phyloP scores from a whole-genome alignment of 441 rosid genomes.

The Corymbia calophylla region DNA sequence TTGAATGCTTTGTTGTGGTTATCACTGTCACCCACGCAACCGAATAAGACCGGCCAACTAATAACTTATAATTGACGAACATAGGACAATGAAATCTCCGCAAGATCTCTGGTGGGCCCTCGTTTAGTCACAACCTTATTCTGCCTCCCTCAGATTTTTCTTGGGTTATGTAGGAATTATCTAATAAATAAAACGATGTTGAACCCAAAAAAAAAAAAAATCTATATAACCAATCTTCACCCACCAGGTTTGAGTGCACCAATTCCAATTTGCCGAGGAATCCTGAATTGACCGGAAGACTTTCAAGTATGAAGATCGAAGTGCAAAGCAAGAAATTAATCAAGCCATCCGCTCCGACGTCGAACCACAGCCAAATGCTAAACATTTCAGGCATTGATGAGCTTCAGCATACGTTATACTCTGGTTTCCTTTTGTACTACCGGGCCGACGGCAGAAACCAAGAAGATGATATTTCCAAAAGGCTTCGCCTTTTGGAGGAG shows the following conservation, averaged over 20 bases:
- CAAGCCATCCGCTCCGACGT: constrained; percentile 9
- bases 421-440: not conserved
- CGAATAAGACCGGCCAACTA: too few relatives aligned
- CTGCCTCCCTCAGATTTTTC: not conserved
- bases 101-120: not conserved
- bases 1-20: too few relatives aligned
- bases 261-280: too few relatives aligned
- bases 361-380: not conserved
- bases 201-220: not conserved
- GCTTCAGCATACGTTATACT: not conserved
- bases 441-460: not conserved
- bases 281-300: not conserved
- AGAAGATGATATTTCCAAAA: not conserved
- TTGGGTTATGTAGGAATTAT: not conserved
- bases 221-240: not conserved
- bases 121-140: not conserved
- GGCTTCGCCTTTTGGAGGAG: not conserved
- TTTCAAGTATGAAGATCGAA: not conserved
- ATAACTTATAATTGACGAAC: too few relatives aligned
- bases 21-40: too few relatives aligned
- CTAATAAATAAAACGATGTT: not conserved
- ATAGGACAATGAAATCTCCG: too few relatives aligned
- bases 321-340: constrained; percentile 1
- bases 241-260: not conserved
- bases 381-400: constrained; percentile 16